Base-by-base conservation (phyloP, 768 basidiomycete species). In the Guyanaporus albipodus region DNA sequence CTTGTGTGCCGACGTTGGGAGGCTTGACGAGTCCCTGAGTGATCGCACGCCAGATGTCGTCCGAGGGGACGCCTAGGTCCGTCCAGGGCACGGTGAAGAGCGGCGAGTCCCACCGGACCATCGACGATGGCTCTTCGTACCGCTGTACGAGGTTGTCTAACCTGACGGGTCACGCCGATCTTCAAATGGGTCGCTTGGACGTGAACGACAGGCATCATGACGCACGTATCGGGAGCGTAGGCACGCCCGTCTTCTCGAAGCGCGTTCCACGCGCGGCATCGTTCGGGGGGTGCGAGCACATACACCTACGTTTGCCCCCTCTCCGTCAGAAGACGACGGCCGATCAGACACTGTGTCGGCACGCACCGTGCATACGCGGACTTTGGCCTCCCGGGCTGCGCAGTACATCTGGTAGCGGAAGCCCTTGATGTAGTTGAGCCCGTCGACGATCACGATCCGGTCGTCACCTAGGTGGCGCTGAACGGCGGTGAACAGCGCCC, bases 51-150 rank as follows among this genome's bases (percentile, higher is more conserved):
- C 88, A 96, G 19, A 99, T 86, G 14, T 78, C 77, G 8, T 82
- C 73, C 12, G 73, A 74, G 4, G 88, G 85, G 8, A 85, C 64
- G 23, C 74, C 71, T 14, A 79, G 72, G 49, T 92, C 91, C 23
- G 78, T 75, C 79, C 85, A 91, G 4, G 83, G 69, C 1, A 96
- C 70, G 2, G 89, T 91, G 64, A 96, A 89, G 33, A 98, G 76
- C 0, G 96, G 95, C 0, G 95, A 89, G 66, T 99, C 95, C 95
- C 95, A 99, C 39, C 95, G 82, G n/a, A 90, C 94, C 87, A 94
- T 94, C 4, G 93, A 94, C 0, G 91, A 93, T 0, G 96, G 96
- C 58, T 98, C 96, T 69, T 99, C 96, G 57, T 83, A 98, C 41
- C 95, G 77, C 59, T 85, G 73, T 28, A 98, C 67, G 4, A 99